Conservation (phyloP, 163 green algal species). For the Prototheca stagnorum region DNA sequence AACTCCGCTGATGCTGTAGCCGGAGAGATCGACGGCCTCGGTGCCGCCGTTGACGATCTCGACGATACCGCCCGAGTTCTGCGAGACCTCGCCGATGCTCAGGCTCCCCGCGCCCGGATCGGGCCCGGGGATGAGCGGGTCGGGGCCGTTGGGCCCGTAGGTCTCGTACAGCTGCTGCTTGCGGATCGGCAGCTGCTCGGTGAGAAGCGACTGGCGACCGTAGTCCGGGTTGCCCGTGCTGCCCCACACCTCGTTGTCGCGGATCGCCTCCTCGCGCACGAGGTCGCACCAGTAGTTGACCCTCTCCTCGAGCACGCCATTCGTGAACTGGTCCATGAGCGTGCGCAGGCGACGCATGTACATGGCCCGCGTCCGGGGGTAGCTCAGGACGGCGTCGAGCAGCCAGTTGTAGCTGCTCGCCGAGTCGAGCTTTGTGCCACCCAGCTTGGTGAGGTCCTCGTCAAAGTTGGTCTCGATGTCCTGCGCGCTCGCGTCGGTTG, state of each 20-base stretch:
- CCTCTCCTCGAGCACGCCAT: slow-evolving; percentile 19
- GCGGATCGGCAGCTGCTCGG: slow-evolving; percentile 36
- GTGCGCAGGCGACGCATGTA: slow-evolving; percentile 45
- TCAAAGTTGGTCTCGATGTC: slow-evolving; percentile 3
- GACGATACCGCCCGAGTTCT: not conserved
- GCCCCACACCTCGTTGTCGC: slow-evolving; percentile 21
- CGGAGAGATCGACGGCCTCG: slow-evolving; percentile 19
- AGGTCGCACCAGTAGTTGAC: slow-evolving; percentile 20
- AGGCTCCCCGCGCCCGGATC: not conserved
- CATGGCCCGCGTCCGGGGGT: slow-evolving; percentile 38
- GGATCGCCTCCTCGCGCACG: slow-evolving; percentile 27
- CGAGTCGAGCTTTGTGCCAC: slow-evolving; percentile 8
- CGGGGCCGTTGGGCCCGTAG: slow-evolving; percentile 22
- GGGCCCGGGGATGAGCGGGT: slow-evolving; percentile 29
- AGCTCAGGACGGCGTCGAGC: slow-evolving; percentile 37
- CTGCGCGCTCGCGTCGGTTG: too few relatives aligned
- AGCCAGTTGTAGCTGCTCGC: slow-evolving; percentile 64
- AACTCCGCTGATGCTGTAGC: slow-evolving; percentile 11
- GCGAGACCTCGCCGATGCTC: slow-evolving; percentile 1
- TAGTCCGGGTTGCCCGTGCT: slow-evolving; percentile 18
- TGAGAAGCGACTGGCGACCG: slow-evolving; percentile 38
- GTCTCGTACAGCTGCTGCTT: slow-evolving; percentile 34
- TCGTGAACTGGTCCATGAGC: slow-evolving; percentile 39
- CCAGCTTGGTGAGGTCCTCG: slow-evolving; percentile 11
- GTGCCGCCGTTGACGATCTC: slow-evolving; percentile 14